Evolutionary conservation across 495 filamentous ascomycete genomes (phyloP).

Genomic region (Penicillium tannophilum): DNA sequence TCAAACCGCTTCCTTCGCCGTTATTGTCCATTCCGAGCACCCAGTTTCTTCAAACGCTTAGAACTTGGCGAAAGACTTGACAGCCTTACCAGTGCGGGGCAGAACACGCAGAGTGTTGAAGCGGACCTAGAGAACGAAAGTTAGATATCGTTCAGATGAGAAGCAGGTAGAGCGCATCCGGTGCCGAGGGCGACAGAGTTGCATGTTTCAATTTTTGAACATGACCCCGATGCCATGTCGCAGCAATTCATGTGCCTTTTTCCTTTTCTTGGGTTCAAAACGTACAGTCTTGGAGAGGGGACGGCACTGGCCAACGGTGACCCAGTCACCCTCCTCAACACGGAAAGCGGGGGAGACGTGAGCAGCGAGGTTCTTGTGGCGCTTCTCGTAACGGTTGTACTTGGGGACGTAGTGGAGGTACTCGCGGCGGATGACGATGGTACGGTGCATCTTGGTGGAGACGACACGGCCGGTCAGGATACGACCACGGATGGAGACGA

Average conservation of each 20-base stretch:
- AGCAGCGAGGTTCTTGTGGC: slow-evolving; percentile 98
- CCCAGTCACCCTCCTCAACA: slow-evolving; percentile 98
- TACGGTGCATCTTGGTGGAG: slow-evolving; percentile 99
- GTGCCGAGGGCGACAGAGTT: background rate
- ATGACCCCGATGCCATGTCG: background rate
- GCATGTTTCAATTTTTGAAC: background rate
- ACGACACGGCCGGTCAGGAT: slow-evolving; percentile 98
- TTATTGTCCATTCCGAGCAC: slow-evolving; percentile 40
- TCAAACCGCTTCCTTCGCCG: slow-evolving; percentile 49
- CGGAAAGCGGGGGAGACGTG: slow-evolving; percentile 99
- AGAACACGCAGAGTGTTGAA: slow-evolving; percentile 99
- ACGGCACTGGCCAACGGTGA: slow-evolving; percentile 98
- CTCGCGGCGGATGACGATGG: slow-evolving; percentile 98
- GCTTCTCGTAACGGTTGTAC: slow-evolving; percentile 99
- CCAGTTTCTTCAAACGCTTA: slow-evolving; percentile 54
- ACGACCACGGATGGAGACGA: slow-evolving; percentile 98
- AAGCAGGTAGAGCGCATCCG: background rate
- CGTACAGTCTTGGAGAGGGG: slow-evolving; percentile 98
- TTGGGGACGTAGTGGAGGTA: slow-evolving; percentile 99
- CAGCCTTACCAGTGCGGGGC: slow-evolving; percentile 91
- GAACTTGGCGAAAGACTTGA: slow-evolving; percentile 98
- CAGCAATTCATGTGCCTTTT: background rate
- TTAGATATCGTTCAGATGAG: slow-evolving; percentile 21
- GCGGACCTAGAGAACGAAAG: slow-evolving; percentile 66
- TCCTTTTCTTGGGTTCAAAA: slow-evolving; percentile 22